Base-by-base conservation (phyloP, 805 yeast species). In the Ogataea pini region DNA sequence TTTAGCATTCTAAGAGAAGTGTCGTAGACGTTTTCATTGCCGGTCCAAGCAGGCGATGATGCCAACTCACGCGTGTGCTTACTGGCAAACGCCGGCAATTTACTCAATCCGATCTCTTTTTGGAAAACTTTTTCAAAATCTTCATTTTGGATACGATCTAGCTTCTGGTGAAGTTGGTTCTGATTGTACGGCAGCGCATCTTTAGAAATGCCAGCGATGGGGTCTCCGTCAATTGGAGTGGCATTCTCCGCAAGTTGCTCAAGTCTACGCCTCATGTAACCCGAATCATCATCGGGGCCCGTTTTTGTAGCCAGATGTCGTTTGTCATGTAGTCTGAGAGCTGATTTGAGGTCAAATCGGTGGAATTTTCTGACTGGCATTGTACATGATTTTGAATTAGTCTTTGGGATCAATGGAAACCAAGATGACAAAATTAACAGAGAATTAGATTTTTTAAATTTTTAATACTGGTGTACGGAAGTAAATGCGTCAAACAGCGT, bases 41-140 rank as follows among this genome's bases (percentile, higher is more conserved):
- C 90, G 0, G 67, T 69, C 90, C 90, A 84, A 0, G 85, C 84
- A 19, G 51, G 53, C 0, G 79, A 57, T 48, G 68, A 58, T 2
- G 89, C 89, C 8, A 73, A 63, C 1, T 78, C 81, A 39, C 68
- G 63, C 1, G 75, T 55, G 10, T 72, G 76, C 44, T 72, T 73
- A 14, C 71, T 68, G 0, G 80, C 79, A 53, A 67, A 69, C 0
- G 50, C 36, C 0, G 85, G 82, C 14, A 80, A 49, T 39, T 69
- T 72, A 5, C 75, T 56, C 4, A 65, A 59, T 6, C 73, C 73
- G 5, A 80, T 65, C 8, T 70, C 70, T 10, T 59, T 59, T 46
- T 75, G 79, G 52, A 76, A 58, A 25, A 66, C 56, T 14, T 62
- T 51, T 14, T 75, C 70, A 53, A 70, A 80, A 27, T 52, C 47